Base-by-base conservation (phyloP, 2,329 filamentous ascomycete species). In the Trichoderma breve region DNA sequence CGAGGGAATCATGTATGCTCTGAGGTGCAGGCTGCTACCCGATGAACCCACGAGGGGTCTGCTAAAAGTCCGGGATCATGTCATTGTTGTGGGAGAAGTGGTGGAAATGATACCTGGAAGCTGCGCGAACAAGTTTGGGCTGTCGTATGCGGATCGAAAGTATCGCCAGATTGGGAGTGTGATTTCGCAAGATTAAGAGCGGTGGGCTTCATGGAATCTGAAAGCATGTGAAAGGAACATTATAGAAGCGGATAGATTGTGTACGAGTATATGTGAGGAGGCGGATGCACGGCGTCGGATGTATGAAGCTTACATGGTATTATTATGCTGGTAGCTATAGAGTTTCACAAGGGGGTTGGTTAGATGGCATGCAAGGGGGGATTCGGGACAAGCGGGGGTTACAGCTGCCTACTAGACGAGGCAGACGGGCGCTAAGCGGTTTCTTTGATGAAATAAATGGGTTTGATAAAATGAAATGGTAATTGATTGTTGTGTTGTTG, bases 61-160 rank as follows among this genome's bases (percentile, higher is more conserved):
- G 15, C 76, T 87, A n/a, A 79, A 76, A 55, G 85, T 88, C 9
- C 79, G 84, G 55, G 86, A 88, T 71, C 86, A 87, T 78, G 83
- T 86, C 11, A 84, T 88, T 73, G 85, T 87, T 6, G 80, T 87
- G 1, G 86, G 84, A 5, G 85, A 88, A 77, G 85, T 88, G 58
- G 71, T 83, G 47, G 84, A 84, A 69, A 84, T 87, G 70, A 73
- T 83, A 8, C 78, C 80, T 26, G 81, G 74, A 30, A 75, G 74
- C 15, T 76, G 76, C 26, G 76, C 72, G 28, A 78, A 80, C n/a
- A 78, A 78, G 3, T 85, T 86, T 76, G 85, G 83, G 18, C 77
- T 88, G 74, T 78, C 84, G 26, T 87, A 88, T 77, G 84, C 84
- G 61, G 84, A 88, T 78, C 79, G 86, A 70, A 81, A 76, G 73